A percentile compares a stretch with the other conserved stretches of the same genome.
phyloP scores from a whole-genome alignment of 2,329 filamentous ascomycete species.

The Drechslerella stenobrocha region DNA sequence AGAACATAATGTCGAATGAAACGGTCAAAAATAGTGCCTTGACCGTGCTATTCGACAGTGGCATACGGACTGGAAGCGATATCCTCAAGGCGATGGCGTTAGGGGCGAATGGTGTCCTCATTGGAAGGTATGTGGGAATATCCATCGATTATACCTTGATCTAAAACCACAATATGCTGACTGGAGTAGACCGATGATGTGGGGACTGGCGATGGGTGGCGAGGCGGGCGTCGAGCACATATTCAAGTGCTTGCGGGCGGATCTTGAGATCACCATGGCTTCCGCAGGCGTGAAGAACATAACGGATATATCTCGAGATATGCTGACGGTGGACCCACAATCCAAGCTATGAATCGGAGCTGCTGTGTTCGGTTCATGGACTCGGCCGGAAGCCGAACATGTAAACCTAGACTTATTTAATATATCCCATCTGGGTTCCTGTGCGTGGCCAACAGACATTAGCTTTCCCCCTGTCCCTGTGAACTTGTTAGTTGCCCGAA shows the following conservation, averaged over 20 bases:
- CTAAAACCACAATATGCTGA: neutral
- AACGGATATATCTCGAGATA: slow-evolving; percentile 15
- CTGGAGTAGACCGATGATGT: slow-evolving; percentile 41
- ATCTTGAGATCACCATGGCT: slow-evolving; percentile 42
- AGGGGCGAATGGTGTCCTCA: slow-evolving; percentile 57
- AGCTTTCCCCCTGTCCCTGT: too few relatives aligned
- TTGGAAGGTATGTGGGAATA: slow-evolving; percentile 55
- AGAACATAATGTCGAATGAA: slow-evolving; percentile 56
- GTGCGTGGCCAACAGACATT: too few relatives aligned
- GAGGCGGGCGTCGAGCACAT: slow-evolving; percentile 43
- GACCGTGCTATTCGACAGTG: slow-evolving; percentile 57
- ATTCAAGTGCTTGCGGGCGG: slow-evolving; percentile 42
- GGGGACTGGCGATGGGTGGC: slow-evolving; percentile 44
- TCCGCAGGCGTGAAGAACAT: slow-evolving; percentile 34
- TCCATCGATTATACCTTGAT: neutral
- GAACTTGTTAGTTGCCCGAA: too few relatives aligned
- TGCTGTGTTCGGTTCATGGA: neutral
- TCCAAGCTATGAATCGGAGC: slow-evolving; percentile 21
- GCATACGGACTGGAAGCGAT: slow-evolving; percentile 56
- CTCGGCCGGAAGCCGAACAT: too few relatives aligned
- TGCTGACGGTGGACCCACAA: slow-evolving; percentile 18
- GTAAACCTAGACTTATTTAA: too few relatives aligned
- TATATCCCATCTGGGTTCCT: too few relatives aligned
- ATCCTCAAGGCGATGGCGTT: slow-evolving; percentile 57
- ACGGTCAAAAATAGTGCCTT: slow-evolving; percentile 54